A percentile compares a stretch with the other conserved stretches of the same genome.
Conservation (phyloP, 805 yeast species). For the Ogataea pini region DNA sequence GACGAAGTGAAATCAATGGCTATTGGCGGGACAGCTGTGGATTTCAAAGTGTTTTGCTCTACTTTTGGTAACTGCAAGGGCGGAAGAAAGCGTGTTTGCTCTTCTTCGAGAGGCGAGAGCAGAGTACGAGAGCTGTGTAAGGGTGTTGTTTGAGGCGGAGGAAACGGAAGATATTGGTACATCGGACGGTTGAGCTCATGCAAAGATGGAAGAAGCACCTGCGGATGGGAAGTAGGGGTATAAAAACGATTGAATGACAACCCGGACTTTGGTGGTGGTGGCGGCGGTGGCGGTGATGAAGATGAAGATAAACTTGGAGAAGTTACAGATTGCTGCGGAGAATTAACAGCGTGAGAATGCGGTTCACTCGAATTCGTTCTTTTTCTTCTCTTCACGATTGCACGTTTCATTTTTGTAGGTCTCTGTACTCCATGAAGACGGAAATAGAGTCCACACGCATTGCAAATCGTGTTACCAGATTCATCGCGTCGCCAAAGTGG, state of each 20-base stretch:
- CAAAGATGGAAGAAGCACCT: constrained; percentile 2
- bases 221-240: neutral
- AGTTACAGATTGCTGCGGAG: neutral
- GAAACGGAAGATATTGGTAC: neutral
- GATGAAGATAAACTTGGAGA: neutral
- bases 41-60: neutral
- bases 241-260: neutral
- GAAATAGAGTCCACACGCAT: constrained; percentile 83
- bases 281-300: neutral
- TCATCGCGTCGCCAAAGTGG: constrained; percentile 88
- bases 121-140: neutral
- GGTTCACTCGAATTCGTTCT: constrained; percentile 33
- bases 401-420: constrained; percentile 72
- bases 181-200: constrained; percentile 6
- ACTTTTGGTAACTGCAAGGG: neutral
- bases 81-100: neutral
- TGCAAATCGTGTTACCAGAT: constrained; percentile 79
- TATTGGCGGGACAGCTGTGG: constrained; percentile 2
- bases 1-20: constrained; percentile 16
- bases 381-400: constrained; percentile 73
- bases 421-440: constrained; percentile 74
- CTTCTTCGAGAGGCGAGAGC: neutral
- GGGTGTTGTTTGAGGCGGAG: neutral
- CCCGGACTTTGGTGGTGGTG: neutral
- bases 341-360: neutral